Evolutionary conservation across 306 rosid genomes (phyloP).

Genomic region (Vigna mungo): DNA sequence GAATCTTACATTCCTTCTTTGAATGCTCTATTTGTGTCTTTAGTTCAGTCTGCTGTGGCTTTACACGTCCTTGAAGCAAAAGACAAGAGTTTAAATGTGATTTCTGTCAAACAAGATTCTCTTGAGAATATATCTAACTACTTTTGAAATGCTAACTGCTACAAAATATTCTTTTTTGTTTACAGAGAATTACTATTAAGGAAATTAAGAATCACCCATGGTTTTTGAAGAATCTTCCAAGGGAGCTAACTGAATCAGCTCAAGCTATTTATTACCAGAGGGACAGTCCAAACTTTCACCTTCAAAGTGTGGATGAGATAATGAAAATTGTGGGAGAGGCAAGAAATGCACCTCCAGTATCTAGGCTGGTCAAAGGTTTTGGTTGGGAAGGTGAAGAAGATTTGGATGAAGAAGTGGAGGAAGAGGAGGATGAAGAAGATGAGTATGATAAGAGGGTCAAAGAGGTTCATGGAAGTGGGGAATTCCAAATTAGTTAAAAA

Average conservation of each 20-base stretch:
- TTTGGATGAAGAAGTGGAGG: conserved; percentile 53
- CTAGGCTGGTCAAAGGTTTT: conserved; percentile 61
- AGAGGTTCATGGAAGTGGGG: conserved; percentile 81
- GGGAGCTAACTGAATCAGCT: conserved; percentile 77
- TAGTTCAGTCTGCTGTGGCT: background rate
- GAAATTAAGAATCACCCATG: conserved; percentile 86
- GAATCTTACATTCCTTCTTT: background rate
- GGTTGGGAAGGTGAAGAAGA: conserved; percentile 70
- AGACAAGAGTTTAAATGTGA: background rate
- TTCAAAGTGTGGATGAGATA: conserved; percentile 69
- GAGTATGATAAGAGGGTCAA: conserved; percentile 76
- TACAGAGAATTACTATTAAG: conserved; percentile 73
- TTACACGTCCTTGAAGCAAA: background rate
- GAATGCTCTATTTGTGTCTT: conserved; percentile 11
- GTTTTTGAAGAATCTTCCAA: conserved; percentile 83
- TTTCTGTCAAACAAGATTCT: conserved; percentile 21
- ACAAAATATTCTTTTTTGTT: conserved; percentile 9
- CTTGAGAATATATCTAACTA: conserved; percentile 5
- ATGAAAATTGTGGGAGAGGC: conserved; percentile 86
- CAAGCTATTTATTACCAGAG: conserved; percentile 71
- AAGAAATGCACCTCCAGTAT: conserved; percentile 68
- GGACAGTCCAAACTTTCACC: conserved; percentile 69
- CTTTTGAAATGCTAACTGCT: conserved; percentile 38
- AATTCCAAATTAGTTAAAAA: conserved; percentile 61
- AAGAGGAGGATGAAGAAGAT: conserved; percentile 64